phyloP scores from a whole-genome alignment of 23 red algal species.

The Cyanidium caldarium region DNA sequence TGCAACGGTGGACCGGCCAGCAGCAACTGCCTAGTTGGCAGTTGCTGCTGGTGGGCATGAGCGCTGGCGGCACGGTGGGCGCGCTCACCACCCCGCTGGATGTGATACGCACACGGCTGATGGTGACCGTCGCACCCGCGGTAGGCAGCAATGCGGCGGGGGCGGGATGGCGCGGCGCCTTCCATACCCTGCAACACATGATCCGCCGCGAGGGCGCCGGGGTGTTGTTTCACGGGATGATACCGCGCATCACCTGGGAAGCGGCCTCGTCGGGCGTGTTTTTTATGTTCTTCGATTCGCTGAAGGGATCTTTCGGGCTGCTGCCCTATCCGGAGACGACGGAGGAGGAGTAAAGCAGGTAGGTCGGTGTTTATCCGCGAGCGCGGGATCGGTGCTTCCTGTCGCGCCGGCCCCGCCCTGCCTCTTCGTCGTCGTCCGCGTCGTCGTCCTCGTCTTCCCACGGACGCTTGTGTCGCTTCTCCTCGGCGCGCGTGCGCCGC shows the following conservation, averaged over 20 bases:
- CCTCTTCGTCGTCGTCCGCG: background rate
- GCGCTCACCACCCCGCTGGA: slow-evolving; percentile 16
- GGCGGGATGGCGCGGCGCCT: background rate
- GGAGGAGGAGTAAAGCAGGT: background rate
- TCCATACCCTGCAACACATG: background rate
- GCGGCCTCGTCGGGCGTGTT: slow-evolving; percentile 17
- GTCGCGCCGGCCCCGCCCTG: background rate
- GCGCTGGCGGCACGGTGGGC: slow-evolving; percentile 9
- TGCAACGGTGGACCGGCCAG: background rate
- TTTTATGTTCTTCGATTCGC: slow-evolving; percentile 21
- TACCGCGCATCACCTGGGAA: slow-evolving; percentile 13
- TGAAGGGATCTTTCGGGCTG: slow-evolving; percentile 14
- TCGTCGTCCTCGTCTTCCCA: background rate
- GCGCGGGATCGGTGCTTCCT: background rate
- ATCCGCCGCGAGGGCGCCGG: background rate
- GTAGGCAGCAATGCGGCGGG: background rate
- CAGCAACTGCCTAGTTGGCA: background rate
- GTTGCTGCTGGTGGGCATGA: slow-evolving; percentile 9
- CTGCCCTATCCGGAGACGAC: background rate
- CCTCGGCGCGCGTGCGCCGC: slow-evolving; percentile 29
- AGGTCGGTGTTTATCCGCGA: background rate
- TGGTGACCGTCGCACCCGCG: no score
- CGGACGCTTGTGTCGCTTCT: slow-evolving; percentile 11
- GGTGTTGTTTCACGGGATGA: slow-evolving; percentile 5
- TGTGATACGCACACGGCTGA: slow-evolving; percentile 9